Conservation (phyloP, 305 asterid genomes). For the Solanum hybrid region DNA sequence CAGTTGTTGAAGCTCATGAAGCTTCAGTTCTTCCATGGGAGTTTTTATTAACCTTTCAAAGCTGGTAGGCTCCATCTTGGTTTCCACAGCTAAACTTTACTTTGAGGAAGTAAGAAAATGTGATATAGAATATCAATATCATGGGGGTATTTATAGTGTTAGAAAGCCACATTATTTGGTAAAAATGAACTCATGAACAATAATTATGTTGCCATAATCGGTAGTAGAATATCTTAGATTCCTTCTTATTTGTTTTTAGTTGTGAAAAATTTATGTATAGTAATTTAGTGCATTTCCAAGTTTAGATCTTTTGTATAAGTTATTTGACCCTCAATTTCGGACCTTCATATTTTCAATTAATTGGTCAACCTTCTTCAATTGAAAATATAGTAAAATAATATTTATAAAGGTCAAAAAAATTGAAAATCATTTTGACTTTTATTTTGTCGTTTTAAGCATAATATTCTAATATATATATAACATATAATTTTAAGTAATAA, state of each 20-base stretch:
- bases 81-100: not conserved
- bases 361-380: not conserved
- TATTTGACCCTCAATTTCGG: not conserved
- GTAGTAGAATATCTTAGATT: not conserved
- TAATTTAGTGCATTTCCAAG: not conserved
- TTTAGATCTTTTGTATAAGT: not conserved
- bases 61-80: not conserved
- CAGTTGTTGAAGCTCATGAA: not conserved
- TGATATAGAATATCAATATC: too few species aligned
- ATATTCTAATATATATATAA: too few species aligned
- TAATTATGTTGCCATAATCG: not conserved
- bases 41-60: not conserved
- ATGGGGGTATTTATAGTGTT: too few species aligned
- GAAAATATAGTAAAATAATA: not conserved
- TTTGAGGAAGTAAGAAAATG: not conserved
- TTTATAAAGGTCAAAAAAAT: not conserved
- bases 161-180: not conserved
- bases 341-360: not conserved
- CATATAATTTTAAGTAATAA: too few species aligned
- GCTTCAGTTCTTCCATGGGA: not conserved
- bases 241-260: not conserved
- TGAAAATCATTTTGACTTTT: too few species aligned
- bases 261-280: not conserved
- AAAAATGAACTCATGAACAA: too few species aligned
- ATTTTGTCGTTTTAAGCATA: not conserved